Base-by-base conservation (phyloP, 2,329 filamentous ascomycete genomes). In the Magnaporthales sp. region DNA sequence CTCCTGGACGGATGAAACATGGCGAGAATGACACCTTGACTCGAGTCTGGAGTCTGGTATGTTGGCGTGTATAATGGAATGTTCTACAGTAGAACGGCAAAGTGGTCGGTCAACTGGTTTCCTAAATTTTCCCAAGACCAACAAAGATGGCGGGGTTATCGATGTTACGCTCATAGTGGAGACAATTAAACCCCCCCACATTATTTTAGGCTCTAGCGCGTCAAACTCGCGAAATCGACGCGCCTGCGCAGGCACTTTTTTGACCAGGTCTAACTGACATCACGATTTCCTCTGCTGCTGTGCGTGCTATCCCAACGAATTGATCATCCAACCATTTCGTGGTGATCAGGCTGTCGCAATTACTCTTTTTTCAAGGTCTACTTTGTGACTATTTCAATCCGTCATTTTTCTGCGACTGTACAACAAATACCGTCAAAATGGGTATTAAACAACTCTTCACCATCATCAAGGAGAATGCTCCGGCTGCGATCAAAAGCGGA, bases 401-500 rank as follows among this genome's bases (percentile, higher is more conserved):
- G 38, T n/a, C 38, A 46, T 7, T 46, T 46, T 19, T 46, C 38
- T 46, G 38, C 38, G 19, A n/a, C n/a, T 46, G 38, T 46, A 46
- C 38, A 6, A 19, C 4, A n/a, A 7, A 10, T 27, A 31, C 63
- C 60, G 72, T 72, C 71, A 81, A 70, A 56, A 88, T 87, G 83
- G 84, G 86, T 77, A 89, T 89, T 72, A 89, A 89, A 83, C 87
- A 91, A 73, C 85, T 95, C 60, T 92, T 89, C 77, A 84, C 87
- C 71, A 89, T 95, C 77, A 92, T 95, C 79, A 90, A 91, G 74
- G 93, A 97, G 75, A 91, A 98, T 81, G 91, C 93, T 71, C 95
- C 95, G n/a, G 91, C 93, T 80, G 91, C 95, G 38, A 87, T 97
- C 83, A 98, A 97, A 79, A 90, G 93, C 75, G 92, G 95, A 68